These are phyloP conservation scores for Candida dendrica DNA, from an alignment of 805 yeast species.

Conservation along the genomic window DNA sequence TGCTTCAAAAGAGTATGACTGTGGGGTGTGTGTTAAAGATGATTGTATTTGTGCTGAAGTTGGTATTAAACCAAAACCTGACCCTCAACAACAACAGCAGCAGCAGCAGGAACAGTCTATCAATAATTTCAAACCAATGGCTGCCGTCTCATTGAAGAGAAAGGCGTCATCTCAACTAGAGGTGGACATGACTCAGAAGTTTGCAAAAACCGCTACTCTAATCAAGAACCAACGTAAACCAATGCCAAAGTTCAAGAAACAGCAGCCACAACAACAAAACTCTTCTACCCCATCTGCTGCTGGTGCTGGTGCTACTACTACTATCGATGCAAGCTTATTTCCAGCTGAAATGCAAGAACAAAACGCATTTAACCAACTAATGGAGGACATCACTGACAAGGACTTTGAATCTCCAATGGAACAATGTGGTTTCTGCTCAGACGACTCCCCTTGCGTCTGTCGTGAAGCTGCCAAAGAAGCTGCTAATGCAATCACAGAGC, in stretches of 20 bases:
- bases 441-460: conserved; percentile 87
- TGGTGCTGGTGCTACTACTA: too few relatives aligned
- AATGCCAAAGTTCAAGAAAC: conserved; percentile 17
- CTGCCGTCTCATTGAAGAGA: conserved; percentile 56
- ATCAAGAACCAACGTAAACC: conserved; percentile 13
- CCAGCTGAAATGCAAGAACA: background rate
- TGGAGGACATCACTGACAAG: conserved; percentile 20
- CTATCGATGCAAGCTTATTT: background rate
- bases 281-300: background rate
- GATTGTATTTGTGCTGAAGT: conserved; percentile 56
- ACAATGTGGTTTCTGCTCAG: conserved; percentile 91
- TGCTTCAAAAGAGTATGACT: conserved; percentile 24
- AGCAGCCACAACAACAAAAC: conserved; percentile 6
- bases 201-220: conserved; percentile 23
- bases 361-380: background rate
- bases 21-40: conserved; percentile 65
- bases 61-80: conserved; percentile 20
- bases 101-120: conserved; percentile 23
- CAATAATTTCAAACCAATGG: conserved; percentile 46
- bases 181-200: conserved; percentile 52
- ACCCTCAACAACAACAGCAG: conserved; percentile 6
- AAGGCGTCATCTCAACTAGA: conserved; percentile 30
- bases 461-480: conserved; percentile 56
- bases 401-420: conserved; percentile 50
- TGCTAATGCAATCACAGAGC: conserved; percentile 25